Conservation (phyloP, 805 yeast genomes). For the Dipodascopsis tothii region DNA sequence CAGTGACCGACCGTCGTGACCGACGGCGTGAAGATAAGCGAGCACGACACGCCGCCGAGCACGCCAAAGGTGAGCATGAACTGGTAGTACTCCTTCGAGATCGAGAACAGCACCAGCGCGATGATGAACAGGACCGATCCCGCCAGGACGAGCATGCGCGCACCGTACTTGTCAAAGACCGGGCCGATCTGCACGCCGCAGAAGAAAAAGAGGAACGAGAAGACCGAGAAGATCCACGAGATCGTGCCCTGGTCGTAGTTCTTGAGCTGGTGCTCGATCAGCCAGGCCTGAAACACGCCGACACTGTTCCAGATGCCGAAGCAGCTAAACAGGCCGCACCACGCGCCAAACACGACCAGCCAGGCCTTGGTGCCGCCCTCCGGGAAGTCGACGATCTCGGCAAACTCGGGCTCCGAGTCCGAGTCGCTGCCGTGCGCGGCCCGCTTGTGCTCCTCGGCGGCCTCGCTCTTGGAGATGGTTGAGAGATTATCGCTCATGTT, state of each 20-base stretch:
- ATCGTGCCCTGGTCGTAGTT: conserved; percentile 41
- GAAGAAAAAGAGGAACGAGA: conserved; percentile 32
- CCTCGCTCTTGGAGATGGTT: too few relatives aligned
- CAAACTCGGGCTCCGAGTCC: conserved; percentile 31
- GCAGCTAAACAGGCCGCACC: conserved; percentile 47
- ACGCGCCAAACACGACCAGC: conserved; percentile 46
- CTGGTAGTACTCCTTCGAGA: conserved; percentile 46
- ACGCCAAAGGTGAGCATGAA: conserved; percentile 51
- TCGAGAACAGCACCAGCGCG: conserved; percentile 48
- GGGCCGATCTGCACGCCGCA: conserved; percentile 45
- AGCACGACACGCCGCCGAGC: conserved; percentile 41
- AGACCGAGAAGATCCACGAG: conserved; percentile 58
- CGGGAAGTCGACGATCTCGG: conserved; percentile 30
- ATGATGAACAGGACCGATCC: conserved; percentile 41
- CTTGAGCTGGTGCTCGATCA: conserved; percentile 45
- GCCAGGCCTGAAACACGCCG: conserved; percentile 61
- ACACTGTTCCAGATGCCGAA: conserved; percentile 54
- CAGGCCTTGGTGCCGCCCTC: conserved; percentile 52
- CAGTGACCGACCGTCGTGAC: conserved; percentile 55
- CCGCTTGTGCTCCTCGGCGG: too few relatives aligned
- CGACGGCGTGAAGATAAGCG: conserved; percentile 44
- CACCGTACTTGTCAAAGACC: conserved; percentile 57
- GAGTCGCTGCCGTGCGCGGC: too few relatives aligned
- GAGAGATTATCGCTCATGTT: too few relatives aligned
- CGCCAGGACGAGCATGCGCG: conserved; percentile 36